Evolutionary conservation across 2,329 filamentous ascomycete species (phyloP).

Genomic region (Colletotrichum camelliae): DNA sequence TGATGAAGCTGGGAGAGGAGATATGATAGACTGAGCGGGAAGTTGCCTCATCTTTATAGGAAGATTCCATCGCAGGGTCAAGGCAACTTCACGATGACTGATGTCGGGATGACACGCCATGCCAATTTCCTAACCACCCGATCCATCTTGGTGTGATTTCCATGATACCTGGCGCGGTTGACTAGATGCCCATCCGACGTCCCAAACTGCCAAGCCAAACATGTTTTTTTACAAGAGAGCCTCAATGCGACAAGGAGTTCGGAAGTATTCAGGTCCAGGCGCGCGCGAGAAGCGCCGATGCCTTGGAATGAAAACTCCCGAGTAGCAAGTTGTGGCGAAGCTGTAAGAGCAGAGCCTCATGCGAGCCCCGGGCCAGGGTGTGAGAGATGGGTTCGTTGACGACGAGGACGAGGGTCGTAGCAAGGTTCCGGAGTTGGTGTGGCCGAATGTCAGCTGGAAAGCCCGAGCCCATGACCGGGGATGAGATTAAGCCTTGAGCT

Average conservation of each 20-base stretch:
- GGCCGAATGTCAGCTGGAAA: conserved; percentile 13
- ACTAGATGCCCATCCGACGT: neutral
- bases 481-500: neutral
- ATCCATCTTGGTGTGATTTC: neutral
- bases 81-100: neutral
- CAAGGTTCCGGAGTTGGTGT: conserved; percentile 17
- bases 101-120: conserved; percentile 7
- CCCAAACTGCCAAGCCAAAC: conserved; percentile 19
- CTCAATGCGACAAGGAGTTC: neutral
- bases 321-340: neutral
- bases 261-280: neutral
- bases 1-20: neutral
- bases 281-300: neutral
- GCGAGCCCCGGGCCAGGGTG: conserved; percentile 1
- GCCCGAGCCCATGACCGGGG: conserved; percentile 4
- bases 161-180: neutral
- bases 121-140: neutral
- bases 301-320: neutral
- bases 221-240: neutral
- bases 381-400: neutral
- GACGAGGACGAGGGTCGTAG: neutral
- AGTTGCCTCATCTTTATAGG: conserved; percentile 7
- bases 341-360: conserved; percentile 16
- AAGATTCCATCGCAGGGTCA: neutral
- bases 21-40: neutral